A percentile compares a stretch with the other conserved stretches of the same genome.
Conservation (phyloP, 345 rosid genomes). For the Viola odorata region DNA sequence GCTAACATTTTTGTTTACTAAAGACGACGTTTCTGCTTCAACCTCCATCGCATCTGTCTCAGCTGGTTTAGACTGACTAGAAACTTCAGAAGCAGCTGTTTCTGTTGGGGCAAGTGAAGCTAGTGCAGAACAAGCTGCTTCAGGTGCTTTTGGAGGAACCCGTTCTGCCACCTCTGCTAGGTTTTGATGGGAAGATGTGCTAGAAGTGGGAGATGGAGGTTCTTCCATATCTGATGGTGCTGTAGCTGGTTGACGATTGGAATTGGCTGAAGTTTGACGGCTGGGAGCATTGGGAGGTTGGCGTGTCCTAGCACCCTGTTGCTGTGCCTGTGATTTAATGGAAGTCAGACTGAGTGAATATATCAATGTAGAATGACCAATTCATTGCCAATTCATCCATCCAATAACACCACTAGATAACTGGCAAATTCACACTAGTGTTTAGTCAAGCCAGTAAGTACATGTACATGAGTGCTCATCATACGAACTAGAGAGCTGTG, state of each 20-base stretch:
- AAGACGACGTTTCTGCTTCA: constrained; percentile 37
- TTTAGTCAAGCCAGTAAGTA: too few relatives aligned
- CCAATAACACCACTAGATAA: neutral
- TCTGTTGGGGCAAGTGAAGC: constrained; percentile 21
- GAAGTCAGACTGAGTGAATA: too few relatives aligned
- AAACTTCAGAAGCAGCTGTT: constrained; percentile 31
- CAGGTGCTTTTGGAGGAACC: constrained; percentile 31
- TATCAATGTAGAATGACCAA: too few relatives aligned
- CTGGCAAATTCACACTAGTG: too few relatives aligned
- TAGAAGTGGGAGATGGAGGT: constrained; percentile 56
- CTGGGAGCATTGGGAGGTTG: constrained; percentile 30
- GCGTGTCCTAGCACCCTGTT: constrained; percentile 28
- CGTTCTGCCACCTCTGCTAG: constrained; percentile 37
- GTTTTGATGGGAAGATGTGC: constrained; percentile 64
- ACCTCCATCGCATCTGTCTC: constrained; percentile 42
- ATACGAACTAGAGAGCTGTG: neutral
- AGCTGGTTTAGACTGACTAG: constrained; percentile 27
- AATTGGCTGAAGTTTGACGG: constrained; percentile 12
- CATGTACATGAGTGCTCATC: neutral
- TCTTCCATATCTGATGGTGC: constrained; percentile 43
- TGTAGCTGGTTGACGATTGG: constrained; percentile 30
- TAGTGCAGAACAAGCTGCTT: constrained; percentile 30
- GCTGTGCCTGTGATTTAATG: constrained; percentile 30
- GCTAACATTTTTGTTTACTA: constrained; percentile 29
- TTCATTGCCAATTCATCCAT: neutral